A percentile compares a stretch with the other conserved stretches of the same genome.
phyloP scores from a whole-genome alignment of 352 stramenopile species.

The Phytophthora meadii region DNA sequence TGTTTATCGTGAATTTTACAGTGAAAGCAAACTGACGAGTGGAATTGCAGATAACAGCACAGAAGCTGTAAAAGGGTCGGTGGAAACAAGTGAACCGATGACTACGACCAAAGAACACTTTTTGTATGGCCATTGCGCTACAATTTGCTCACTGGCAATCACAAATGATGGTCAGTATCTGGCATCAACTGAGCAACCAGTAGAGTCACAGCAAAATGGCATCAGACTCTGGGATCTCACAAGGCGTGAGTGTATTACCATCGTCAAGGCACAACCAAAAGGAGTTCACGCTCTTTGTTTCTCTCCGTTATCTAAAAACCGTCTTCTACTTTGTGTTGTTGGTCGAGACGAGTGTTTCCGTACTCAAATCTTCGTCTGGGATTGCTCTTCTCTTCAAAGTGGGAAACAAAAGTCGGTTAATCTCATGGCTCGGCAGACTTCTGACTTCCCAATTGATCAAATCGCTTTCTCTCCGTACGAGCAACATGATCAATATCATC shows the following conservation, averaged over 20 bases:
- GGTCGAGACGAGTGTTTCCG: slow-evolving; percentile 68
- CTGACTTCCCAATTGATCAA: slow-evolving; percentile 78
- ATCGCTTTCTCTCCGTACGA: slow-evolving; percentile 90
- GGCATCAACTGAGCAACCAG: slow-evolving; percentile 53
- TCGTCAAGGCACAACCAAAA: slow-evolving; percentile 59
- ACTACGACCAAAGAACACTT: slow-evolving; percentile 40
- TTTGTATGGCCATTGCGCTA: slow-evolving; percentile 45
- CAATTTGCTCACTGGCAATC: slow-evolving; percentile 50
- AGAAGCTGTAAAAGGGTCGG: slow-evolving; percentile 28
- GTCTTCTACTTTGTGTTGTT: slow-evolving; percentile 59
- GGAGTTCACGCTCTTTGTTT: slow-evolving; percentile 63
- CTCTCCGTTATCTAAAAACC: slow-evolving; percentile 33
- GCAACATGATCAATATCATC: slow-evolving; percentile 45
- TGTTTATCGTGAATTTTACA: slow-evolving; percentile 51
- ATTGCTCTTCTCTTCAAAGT: slow-evolving; percentile 46
- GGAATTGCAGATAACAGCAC: slow-evolving; percentile 7
- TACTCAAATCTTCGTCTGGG: slow-evolving; percentile 82
- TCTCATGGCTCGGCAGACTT: slow-evolving; percentile 85
- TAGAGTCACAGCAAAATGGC: slow-evolving; percentile 29
- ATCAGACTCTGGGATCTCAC: slow-evolving; percentile 68
- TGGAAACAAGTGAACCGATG: slow-evolving; percentile 6
- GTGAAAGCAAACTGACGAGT: slow-evolving; percentile 4
- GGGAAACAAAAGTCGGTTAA: slow-evolving; percentile 18
- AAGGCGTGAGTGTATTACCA: slow-evolving; percentile 45
- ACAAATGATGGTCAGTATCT: slow-evolving; percentile 50